phyloP scores from a whole-genome alignment of 352 stramenopile genomes.

The Plasmopara halstedii region DNA sequence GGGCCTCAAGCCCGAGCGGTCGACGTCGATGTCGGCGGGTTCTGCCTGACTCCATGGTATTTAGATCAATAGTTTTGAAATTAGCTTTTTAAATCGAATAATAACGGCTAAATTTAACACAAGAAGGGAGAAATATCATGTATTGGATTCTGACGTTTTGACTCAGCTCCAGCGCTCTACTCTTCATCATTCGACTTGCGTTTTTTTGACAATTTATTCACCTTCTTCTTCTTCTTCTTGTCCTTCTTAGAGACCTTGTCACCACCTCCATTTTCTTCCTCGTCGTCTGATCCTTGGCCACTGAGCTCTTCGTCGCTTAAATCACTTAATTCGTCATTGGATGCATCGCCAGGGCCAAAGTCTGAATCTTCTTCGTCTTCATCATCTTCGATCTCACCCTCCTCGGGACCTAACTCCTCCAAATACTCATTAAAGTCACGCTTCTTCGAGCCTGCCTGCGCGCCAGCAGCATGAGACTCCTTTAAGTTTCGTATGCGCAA shows the following conservation, averaged over 20 bases:
- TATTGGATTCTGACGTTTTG: conserved; percentile 4
- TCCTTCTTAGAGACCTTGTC: conserved; percentile 39
- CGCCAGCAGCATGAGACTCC: conserved; percentile 57
- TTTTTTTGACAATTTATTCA: conserved; percentile 72
- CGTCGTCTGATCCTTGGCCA: conserved; percentile 69
- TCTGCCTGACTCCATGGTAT: conserved; percentile 1
- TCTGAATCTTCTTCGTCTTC: conserved; percentile 90
- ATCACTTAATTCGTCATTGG: conserved; percentile 53
- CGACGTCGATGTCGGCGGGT: conserved; percentile 3
- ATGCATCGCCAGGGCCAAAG: conserved; percentile 81
- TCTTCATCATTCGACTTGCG: conserved; percentile 26
- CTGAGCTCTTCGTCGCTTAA: conserved; percentile 83
- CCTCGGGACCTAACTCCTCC: conserved; percentile 62
- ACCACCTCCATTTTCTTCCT: conserved; percentile 38
- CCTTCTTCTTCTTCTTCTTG: conserved; percentile 66
- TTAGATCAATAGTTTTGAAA: neutral
- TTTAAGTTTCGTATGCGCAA: conserved; percentile 91
- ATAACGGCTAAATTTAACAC: conserved; percentile 5
- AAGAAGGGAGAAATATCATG: neutral
- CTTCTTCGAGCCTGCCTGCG: conserved; percentile 46
- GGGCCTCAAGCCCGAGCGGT: conserved; percentile 14
- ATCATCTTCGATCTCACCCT: conserved; percentile 88
- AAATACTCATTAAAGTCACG: conserved; percentile 77
- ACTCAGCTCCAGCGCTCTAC: conserved; percentile 11
- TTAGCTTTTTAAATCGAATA: too few relatives aligned